These are phyloP conservation scores for Ceratonia siliqua DNA, from an alignment of 306 rosid species.

Conservation along the genomic window DNA sequence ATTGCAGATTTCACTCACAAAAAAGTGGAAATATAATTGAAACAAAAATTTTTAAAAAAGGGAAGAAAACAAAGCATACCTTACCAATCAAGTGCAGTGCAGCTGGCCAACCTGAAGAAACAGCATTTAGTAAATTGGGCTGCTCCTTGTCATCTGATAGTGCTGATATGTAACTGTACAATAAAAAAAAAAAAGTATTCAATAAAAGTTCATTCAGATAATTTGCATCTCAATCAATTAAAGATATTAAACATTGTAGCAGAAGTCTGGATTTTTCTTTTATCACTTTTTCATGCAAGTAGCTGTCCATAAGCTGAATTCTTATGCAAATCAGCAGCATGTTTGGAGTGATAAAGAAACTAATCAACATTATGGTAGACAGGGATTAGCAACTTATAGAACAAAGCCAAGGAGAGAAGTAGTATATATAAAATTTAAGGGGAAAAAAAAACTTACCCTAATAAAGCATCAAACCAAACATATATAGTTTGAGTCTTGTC, in stretches of 20 bases:
- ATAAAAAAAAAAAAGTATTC: background rate
- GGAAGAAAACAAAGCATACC: conserved; percentile 48
- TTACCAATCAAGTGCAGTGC: conserved; percentile 92
- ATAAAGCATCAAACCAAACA: conserved; percentile 98
- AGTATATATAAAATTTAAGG: conserved; percentile 15
- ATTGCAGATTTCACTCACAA: conserved; percentile 10
- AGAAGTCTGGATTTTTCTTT: conserved; percentile 5
- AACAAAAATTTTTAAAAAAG: background rate
- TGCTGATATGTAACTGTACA: conserved; percentile 88
- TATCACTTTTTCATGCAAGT: conserved; percentile 22
- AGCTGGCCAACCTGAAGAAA: conserved; percentile 94
- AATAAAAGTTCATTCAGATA: background rate
- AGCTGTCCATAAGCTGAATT: conserved; percentile 20
- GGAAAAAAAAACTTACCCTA: conserved; percentile 69
- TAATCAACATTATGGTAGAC: background rate
- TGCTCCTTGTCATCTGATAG: conserved; percentile 67
- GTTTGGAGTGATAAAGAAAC: conserved; percentile 25
- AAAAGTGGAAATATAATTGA: background rate
- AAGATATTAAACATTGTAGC: conserved; percentile 10
- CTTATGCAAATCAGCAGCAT: conserved; percentile 21
- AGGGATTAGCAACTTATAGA: conserved; percentile 12
- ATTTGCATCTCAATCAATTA: conserved; percentile 13
- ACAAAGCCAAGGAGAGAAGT: conserved; percentile 1
- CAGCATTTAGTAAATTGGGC: conserved; percentile 57
- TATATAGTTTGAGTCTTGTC: conserved; percentile 86